Percentiles rank a stretch among this genome's conserved stretches.
These are phyloP conservation scores for Serpula lacrymans DNA, from an alignment of 768 basidiomycete species.

Conservation along the genomic window DNA sequence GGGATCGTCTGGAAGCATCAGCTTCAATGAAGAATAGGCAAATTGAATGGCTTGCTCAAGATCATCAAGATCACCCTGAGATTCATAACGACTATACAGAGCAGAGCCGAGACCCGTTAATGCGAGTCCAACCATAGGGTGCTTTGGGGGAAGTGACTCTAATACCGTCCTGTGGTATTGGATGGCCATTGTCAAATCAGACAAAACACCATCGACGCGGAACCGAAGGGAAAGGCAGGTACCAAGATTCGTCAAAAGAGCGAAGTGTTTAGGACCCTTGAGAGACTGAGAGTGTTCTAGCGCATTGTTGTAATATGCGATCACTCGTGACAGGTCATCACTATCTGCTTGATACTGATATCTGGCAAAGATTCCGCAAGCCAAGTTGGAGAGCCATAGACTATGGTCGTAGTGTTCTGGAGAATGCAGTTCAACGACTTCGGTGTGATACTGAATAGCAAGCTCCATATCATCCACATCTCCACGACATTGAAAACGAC, in stretches of 20 bases:
- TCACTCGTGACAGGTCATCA: no score
- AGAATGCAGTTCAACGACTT: slow-evolving; percentile 14
- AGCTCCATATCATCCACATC: slow-evolving; percentile 18
- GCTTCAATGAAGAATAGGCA: slow-evolving; percentile 7
- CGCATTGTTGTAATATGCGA: no score
- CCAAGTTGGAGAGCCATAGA: slow-evolving; percentile 6
- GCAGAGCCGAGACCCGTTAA: slow-evolving; percentile 9
- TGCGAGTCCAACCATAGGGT: slow-evolving; percentile 3
- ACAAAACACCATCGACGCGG: slow-evolving; percentile 3
- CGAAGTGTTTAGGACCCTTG: no score
- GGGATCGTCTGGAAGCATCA: slow-evolving; percentile 13
- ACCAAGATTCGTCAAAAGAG: slow-evolving; percentile 14
- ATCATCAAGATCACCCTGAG: slow-evolving; percentile 6
- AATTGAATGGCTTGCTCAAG: slow-evolving; percentile 12
- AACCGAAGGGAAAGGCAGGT: slow-evolving; percentile 14
- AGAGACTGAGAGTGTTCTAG: no score
- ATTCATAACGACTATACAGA: slow-evolving; percentile 10
- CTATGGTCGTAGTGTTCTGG: neutral
- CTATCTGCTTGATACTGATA: no score
- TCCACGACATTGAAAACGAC: slow-evolving; percentile 8
- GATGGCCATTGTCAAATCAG: slow-evolving; percentile 17
- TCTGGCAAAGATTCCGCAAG: no score
- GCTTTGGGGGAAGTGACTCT: slow-evolving; percentile 9
- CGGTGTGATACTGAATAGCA: slow-evolving; percentile 17
- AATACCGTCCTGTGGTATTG: slow-evolving; percentile 7